Percentiles rank a stretch among this genome's conserved stretches.
phyloP scores from a whole-genome alignment of 768 basidiomycete species.

The Lanmaoa pseudosensibilis region DNA sequence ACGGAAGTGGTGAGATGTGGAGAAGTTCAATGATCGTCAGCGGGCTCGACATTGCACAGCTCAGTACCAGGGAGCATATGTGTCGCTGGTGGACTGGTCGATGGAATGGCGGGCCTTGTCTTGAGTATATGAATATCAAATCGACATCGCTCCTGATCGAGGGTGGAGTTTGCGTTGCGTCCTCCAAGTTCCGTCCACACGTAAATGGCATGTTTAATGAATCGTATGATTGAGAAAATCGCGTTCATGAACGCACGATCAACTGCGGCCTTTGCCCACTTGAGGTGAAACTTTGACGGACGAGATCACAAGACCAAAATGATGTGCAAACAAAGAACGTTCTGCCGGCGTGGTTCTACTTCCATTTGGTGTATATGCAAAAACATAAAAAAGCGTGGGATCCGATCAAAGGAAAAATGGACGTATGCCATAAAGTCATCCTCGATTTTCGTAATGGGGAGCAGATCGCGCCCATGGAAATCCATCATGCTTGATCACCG shows the following conservation, averaged over 20 bases:
- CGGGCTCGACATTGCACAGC: slow-evolving; percentile 46
- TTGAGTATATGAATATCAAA: neutral
- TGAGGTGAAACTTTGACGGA: neutral
- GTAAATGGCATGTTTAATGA: neutral
- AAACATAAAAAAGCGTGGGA: neutral
- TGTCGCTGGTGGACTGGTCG: slow-evolving; percentile 66
- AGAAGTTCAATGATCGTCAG: slow-evolving; percentile 46
- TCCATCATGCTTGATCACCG: too few relatives aligned
- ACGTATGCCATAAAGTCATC: neutral
- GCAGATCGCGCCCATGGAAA: too few relatives aligned
- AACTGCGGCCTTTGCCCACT: neutral
- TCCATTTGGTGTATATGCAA: neutral
- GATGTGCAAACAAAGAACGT: too few relatives aligned
- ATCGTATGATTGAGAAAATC: neutral
- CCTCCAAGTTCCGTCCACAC: neutral
- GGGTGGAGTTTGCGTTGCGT: neutral
- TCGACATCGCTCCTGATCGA: neutral
- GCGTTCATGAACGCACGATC: neutral
- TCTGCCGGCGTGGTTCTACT: too few relatives aligned
- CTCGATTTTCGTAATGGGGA: neutral
- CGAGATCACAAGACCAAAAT: too few relatives aligned
- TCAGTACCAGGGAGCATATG: slow-evolving; percentile 53
- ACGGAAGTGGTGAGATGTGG: slow-evolving; percentile 40
- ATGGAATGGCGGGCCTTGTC: slow-evolving; percentile 32
- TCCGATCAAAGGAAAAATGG: too few relatives aligned